Base-by-base conservation (phyloP, 1,139 yeast genomes). In the Taphrina pruni region DNA sequence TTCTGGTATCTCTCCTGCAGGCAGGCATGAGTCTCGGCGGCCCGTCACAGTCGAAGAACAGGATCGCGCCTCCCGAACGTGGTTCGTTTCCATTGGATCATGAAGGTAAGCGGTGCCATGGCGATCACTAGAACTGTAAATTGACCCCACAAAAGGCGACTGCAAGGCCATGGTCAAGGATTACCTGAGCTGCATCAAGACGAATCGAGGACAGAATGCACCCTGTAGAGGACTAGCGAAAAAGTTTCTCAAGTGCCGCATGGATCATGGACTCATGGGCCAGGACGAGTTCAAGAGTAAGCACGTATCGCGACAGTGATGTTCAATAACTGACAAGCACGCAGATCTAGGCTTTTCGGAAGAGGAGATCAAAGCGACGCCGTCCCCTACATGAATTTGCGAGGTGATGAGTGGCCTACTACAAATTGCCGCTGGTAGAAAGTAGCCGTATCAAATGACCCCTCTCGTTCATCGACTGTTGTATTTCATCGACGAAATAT, bases 31-130 rank as follows among this genome's bases (percentile, higher is more conserved):
- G 48, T 39, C 50, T 51, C 20, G 61, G 58, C 20, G 66, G 58
- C 6, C 66, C 64, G 36, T 51, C 35, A 39, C 67, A 61, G 38
- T 54, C 56, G 41, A 51, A 56, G 43, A 64, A 48, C 56, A 26
- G 52, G 20, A 57, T 64, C 38, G 45, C 60, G 17, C 70, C 70
- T 2, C 70, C 70, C 11, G 66, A 69, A 46, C 61, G 69, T 12
- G 70, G 70, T 8, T 65, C 69, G 12, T 69, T 69, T 36, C 70
- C 70, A 9, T 45, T 69, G 8, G 70, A 69, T 55, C 70, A 69
- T 46, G 66, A 64, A n/a, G 70, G 70, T 58, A 32, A 11, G 11
- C 43, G 36, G 17, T 41, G 35, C 1, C 17, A 12, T 11, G 43
- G 11, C 41, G 12, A 17, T 8, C 11, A 1, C 12, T 17, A 11